Evolutionary conservation across 495 filamentous ascomycete species (phyloP), one percentile per base, ranked within the genome.

Genomic region (Xylaria sp.): DNA sequence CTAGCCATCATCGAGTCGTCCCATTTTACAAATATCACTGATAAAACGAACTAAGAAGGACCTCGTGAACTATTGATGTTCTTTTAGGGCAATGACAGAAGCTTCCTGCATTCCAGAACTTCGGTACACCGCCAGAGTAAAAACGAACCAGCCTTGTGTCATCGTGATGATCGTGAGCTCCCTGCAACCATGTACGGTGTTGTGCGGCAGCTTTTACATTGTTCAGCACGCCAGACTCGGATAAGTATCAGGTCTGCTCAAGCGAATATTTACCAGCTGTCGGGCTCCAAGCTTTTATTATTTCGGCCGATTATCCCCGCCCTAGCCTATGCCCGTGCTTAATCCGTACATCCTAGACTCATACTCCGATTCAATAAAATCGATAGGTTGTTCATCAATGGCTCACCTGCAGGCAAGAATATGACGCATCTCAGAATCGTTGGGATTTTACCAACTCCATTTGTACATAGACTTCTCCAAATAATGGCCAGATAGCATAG

Each of bases 151-250:
- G 53, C 53, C 66, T 61, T 19, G 9, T 19, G 52, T 46, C 29
- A 31, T 64, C 11, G 37, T 15, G 37, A 37, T 37, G 33, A 37
- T 37, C 21, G 19, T 37, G 57, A 37, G 57, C 19, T 37, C 29
- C 57, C 53, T 31, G 55, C 31, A 58, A 58, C 26, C 31, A 37
- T 58, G 29, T 37, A 21, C 19, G 19, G 55, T 58, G 55, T 58
- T 21, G 33, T 59, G 57, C 33, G 57, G 57, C 57, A 55, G 52
- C 52, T 21, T 59, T 37, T 59, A 17, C 57, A 37, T 37, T 58
- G 17, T 61, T 43, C 9, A 12, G 43, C 59, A 26, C 59, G 26
- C 52, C 26, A 55, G 26, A 26, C 29, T 41, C 37, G 9, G 11
- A 61, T 12, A 61, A 50, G 17, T 59, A 21, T 59, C 21, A 35